Evolutionary conservation across 805 yeast species (phyloP), one percentile per base, ranked within the genome.

Genomic region (Candida cerambycidarum): DNA sequence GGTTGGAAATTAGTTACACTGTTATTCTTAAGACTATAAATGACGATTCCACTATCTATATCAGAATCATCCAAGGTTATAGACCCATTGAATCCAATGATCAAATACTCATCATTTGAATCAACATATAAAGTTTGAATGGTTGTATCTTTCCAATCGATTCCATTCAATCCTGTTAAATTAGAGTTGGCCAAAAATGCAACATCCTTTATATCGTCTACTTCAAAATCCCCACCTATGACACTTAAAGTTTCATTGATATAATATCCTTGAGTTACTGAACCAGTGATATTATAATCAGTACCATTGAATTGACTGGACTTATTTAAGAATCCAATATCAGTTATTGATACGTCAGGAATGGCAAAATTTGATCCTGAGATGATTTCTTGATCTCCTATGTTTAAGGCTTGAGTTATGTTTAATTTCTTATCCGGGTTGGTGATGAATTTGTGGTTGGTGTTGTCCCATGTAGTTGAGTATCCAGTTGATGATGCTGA

Each of bases 191-290:
- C 46, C 5, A 74, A 33, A 37, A 70, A 54, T 0, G 63, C 71
- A n/a, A 69, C 45, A 34, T 67, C 61, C 9, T 45, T 34, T 1
- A 53, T 51, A 3, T 17, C 31, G 14, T 16, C 30, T 18, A 16
- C 19, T 7, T 54, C 57, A 53, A 83, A 81, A 3, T 64, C 59
- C 15, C 92, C 93, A 7, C 86, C 89, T 38, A 85, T 61, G 0
- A 77, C 75, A 31, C 81, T 63, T 9, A 73, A 46, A 0, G 81
- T 57, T 10, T 65, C 65, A 56, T 85, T 83, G 24, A 77, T 56
- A 42, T 69, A 74, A 39, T 59, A 58, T 1, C 79, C 74, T 2
- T 68, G 44, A 18, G 54, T 38, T 13, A 67, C 57, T 6, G 42
- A 18, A 9, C 40, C 37, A 27, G 18, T 32, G 10, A 40, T 30